Base-by-base conservation (phyloP, 192 early-diverging fungal genomes). In the Chytriomyces hyalinus region DNA sequence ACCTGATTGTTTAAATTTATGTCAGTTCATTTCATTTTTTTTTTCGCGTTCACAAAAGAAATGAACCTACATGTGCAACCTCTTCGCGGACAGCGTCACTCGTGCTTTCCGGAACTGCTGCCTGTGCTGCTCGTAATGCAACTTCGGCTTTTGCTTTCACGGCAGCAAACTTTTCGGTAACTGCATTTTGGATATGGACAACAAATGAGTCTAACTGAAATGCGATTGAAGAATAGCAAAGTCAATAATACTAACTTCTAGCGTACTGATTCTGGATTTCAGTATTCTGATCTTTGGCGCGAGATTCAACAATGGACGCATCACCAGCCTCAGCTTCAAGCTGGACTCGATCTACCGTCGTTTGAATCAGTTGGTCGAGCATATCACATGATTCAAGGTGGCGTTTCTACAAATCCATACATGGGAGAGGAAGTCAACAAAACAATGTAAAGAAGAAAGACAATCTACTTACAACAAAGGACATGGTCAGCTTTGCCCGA, bases 71-170 rank as follows among this genome's bases (percentile, higher is more conserved):
- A 7, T 81, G 82, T 69, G 89, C 83, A 66, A 88, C 86, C 26
- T 84, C 86, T 57, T 78, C 76, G 1, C 78, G 80, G 65, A 89
- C 87, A 28, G 85, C 88, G 49, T 90, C 90, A 28, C 67, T 72
- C 67, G 92, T 76, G 8, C 79, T 82, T 3, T 87, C 82, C 45
- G 85, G 87, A 8, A 85, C 82, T 6, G 60, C 51, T 17, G 59
- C n/a, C 17, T 90, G 88, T 10, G 91, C 92, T 43, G 84, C 73
- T 20, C 89, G 83, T 48, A 88, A 61, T 1, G 86, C 80, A 1
- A 49, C 44, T 43, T 78, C 85, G 3, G 89, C 89, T 15, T 44
- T 7, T 5, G n/a, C 15, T n/a, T 44, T 68, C 6, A 59, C 11
- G 6, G 57, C 26, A 10, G 60, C 67, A 36, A 49, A 62, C 60